These are phyloP conservation scores for Cutaneotrichosporon mucoides DNA, from an alignment of 1,284 basidiomycete genomes.

Conservation along the genomic window DNA sequence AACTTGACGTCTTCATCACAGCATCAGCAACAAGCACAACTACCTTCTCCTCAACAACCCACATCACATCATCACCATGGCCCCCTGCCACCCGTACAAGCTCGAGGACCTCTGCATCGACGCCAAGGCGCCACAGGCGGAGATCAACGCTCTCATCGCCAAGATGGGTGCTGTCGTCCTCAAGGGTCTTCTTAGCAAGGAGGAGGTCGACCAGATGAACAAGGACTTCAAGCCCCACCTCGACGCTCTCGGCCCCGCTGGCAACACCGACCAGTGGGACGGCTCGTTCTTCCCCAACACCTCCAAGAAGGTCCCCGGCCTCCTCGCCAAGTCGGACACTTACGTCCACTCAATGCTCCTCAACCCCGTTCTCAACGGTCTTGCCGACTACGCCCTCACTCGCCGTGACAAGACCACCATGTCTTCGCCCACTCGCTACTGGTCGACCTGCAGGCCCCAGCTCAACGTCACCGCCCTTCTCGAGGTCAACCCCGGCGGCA, in stretches of 20 bases:
- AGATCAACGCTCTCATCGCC: conserved; percentile 22
- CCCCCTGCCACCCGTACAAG: conserved; percentile 18
- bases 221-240: conserved; percentile 20
- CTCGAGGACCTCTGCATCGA: conserved; percentile 20
- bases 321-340: conserved; percentile 14
- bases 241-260: conserved; percentile 12
- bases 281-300: conserved; percentile 20
- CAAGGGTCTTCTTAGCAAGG: conserved; percentile 17
- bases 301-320: conserved; percentile 19
- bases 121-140: conserved; percentile 18
- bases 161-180: conserved; percentile 21
- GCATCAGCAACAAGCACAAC: too few species aligned
- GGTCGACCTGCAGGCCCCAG: conserved; percentile 18
- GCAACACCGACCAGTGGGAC: conserved; percentile 21
- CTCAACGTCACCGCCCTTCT: conserved; percentile 21
- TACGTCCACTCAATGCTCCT: conserved; percentile 16
- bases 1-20: too few species aligned
- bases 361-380: conserved; percentile 15
- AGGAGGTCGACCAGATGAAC: conserved; percentile 12
- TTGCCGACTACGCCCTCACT: conserved; percentile 17
- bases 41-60: not conserved
- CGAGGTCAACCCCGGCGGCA: conserved; percentile 19
- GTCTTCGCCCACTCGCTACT: conserved; percentile 17
- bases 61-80: not conserved
- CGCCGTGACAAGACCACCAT: conserved; percentile 20